Percentiles rank a stretch among this genome's conserved stretches.
These are phyloP conservation scores for Hymenoscyphus fraxineus DNA, from an alignment of 2,329 filamentous ascomycete species.

Conservation along the genomic window DNA sequence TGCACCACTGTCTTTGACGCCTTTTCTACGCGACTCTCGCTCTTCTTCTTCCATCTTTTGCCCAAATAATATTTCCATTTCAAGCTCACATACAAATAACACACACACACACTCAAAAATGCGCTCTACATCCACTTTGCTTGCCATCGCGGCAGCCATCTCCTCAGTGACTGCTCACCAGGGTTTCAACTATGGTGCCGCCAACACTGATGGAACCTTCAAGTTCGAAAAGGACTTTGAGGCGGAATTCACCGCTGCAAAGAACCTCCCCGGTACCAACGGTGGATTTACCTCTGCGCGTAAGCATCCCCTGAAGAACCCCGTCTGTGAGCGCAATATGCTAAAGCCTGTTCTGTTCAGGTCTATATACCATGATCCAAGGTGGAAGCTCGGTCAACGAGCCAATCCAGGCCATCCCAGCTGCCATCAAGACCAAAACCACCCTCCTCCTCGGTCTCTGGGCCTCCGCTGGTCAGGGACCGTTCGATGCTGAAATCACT, in stretches of 20 bases:
- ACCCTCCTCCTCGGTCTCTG: constrained; percentile 78
- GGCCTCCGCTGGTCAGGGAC: constrained; percentile 63
- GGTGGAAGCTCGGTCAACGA: constrained; percentile 56
- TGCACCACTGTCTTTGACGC: constrained; percentile 7
- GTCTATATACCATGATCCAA: constrained; percentile 41
- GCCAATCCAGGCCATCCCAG: constrained; percentile 71
- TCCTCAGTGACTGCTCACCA: constrained; percentile 42
- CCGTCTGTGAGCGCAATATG: not conserved
- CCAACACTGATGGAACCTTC: constrained; percentile 53
- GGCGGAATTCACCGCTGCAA: constrained; percentile 63
- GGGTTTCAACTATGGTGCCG: constrained; percentile 68
- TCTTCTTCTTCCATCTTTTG: not conserved
- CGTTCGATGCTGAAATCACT: constrained; percentile 68
- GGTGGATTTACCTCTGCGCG: constrained; percentile 65
- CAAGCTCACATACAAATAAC: not conserved
- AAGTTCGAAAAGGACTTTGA: constrained; percentile 65
- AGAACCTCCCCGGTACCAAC: constrained; percentile 56
- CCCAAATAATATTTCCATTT: constrained; percentile 7
- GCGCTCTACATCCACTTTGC: constrained; percentile 28
- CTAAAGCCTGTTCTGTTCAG: not conserved
- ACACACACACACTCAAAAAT: constrained; percentile 18
- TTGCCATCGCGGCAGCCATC: constrained; percentile 29
- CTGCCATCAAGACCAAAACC: constrained; percentile 72
- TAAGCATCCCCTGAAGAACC: not conserved
- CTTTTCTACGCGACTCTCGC: not conserved